phyloP scores from a whole-genome alignment of 257 asterid species.

The Craterostigma plantagineum region DNA sequence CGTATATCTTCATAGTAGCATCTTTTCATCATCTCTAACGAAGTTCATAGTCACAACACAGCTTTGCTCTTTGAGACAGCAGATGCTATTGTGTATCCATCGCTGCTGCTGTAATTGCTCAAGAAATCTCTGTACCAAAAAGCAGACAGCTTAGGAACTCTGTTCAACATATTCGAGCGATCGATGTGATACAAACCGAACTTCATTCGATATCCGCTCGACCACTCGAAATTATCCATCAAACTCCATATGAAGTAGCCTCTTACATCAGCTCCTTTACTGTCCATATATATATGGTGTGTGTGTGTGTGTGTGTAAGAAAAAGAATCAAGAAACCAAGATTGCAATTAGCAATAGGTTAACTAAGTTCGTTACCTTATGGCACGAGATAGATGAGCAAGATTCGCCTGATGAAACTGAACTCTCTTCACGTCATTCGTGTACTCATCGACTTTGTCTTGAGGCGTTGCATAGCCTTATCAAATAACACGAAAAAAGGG shows the following conservation, averaged over 20 bases:
- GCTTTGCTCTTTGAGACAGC: no score
- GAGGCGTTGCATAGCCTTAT: conserved; percentile 3
- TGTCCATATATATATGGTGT: not conserved
- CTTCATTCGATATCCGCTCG: not conserved
- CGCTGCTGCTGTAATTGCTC: no score
- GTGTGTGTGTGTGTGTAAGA: not conserved
- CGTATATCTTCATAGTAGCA: no score
- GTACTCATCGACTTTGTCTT: not conserved
- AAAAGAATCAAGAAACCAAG: not conserved
- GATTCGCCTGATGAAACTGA: conserved; percentile 1
- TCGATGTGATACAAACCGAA: conserved; percentile 1
- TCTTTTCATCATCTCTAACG: no score
- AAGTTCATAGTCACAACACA: no score
- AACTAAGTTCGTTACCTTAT: not conserved
- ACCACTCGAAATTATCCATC: conserved; percentile 7
- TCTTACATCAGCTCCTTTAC: conserved; percentile 4
- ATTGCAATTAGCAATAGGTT: not conserved
- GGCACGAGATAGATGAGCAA: not conserved
- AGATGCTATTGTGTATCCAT: no score
- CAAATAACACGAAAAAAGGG: no score
- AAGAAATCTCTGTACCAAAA: conserved; percentile 5
- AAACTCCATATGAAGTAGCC: conserved; percentile 6
- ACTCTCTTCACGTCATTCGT: conserved; percentile 1
- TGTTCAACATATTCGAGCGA: not conserved
- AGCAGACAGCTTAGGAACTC: conserved; percentile 6